Evolutionary conservation across 495 filamentous ascomycete genomes (phyloP).

Genomic region (Neurospora sp.): DNA sequence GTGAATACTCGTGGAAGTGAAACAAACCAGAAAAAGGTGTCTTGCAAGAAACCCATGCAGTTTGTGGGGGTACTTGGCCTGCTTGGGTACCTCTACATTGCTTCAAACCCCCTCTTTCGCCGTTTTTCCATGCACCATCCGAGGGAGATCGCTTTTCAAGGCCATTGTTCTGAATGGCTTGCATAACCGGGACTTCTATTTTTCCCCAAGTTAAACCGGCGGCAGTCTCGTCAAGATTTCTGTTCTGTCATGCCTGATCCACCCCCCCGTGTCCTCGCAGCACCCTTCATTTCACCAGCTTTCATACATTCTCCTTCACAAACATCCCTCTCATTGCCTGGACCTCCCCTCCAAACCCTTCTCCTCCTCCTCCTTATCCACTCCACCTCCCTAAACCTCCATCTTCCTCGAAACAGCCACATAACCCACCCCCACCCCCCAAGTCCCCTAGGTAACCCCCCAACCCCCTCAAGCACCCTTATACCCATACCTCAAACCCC

Average conservation of each 20-base stretch:
- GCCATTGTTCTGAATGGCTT: background rate
- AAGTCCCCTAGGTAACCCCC: background rate
- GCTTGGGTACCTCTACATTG: background rate
- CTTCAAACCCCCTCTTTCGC: background rate
- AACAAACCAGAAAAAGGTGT: background rate
- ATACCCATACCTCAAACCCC: slow-evolving; percentile 44
- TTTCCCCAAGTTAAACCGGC: background rate
- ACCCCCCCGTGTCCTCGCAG: too few species aligned
- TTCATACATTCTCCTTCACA: too few species aligned
- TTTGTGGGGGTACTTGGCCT: too few species aligned
- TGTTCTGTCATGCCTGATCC: too few species aligned
- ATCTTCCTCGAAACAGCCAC: background rate
- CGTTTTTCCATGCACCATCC: background rate
- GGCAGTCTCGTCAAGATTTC: background rate
- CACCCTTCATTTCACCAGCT: too few species aligned
- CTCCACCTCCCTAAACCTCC: background rate
- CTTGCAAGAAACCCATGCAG: too few species aligned
- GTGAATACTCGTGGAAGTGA: background rate
- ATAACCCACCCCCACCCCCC: background rate
- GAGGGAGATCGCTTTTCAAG: background rate
- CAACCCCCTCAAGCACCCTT: slow-evolving; percentile 39
- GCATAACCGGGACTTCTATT: background rate
- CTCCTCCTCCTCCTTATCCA: background rate
- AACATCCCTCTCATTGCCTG: too few species aligned
- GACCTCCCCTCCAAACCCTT: too few species aligned